These are phyloP conservation scores for Phanerodontia chrysosporium DNA, from an alignment of 768 basidiomycete genomes.

Conservation along the genomic window DNA sequence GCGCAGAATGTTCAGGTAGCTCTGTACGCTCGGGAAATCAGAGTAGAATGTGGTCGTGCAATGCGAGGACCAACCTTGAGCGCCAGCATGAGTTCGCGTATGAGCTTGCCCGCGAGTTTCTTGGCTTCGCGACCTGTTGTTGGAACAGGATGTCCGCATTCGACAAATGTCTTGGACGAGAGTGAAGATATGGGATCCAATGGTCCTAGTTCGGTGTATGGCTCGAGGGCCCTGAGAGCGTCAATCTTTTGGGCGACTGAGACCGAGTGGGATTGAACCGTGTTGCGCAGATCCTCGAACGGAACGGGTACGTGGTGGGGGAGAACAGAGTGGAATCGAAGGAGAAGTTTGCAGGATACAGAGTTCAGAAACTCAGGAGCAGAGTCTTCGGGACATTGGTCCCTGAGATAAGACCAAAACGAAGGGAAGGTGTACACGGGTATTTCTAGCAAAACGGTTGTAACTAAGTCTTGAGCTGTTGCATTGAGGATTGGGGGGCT, in stretches of 20 bases:
- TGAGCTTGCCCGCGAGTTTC: neutral
- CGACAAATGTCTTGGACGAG: neutral
- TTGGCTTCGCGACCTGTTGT: neutral
- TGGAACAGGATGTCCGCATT: neutral
- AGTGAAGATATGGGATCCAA: neutral
- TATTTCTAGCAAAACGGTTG: neutral
- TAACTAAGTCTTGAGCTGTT: too few relatives aligned
- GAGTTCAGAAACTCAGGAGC: neutral
- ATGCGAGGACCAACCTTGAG: too few relatives aligned
- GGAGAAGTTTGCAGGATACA: neutral
- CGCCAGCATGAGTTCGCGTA: neutral
- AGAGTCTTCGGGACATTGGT: neutral
- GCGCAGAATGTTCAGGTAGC: neutral
- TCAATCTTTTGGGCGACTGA: neutral
- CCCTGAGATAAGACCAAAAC: neutral
- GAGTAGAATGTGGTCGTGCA: too few relatives aligned
- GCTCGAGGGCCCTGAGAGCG: neutral
- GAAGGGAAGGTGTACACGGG: neutral
- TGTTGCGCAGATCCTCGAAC: neutral
- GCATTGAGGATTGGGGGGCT: too few relatives aligned
- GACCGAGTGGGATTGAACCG: neutral
- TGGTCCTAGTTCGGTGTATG: neutral
- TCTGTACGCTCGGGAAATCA: neutral
- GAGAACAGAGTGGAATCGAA: too few relatives aligned
- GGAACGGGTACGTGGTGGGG: neutral